Base-by-base conservation (phyloP, 176 grass and related monocot genomes). In the Triticum timopheevii region DNA sequence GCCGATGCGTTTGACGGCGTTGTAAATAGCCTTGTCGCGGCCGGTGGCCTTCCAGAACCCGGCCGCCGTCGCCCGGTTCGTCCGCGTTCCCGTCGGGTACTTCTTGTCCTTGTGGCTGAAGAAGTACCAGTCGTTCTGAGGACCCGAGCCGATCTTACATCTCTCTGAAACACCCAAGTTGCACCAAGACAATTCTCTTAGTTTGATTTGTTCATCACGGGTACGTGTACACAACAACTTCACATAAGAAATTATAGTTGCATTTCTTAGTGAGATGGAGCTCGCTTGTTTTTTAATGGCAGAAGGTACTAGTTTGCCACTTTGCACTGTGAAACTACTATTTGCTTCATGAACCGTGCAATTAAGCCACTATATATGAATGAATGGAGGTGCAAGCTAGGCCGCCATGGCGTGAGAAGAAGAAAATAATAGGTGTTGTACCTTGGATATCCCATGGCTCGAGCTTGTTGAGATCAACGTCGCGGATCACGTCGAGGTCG, bases 91-190 rank as follows among this genome's bases (percentile, higher is more conserved):
- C n/a, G 97, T 99, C 1, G 97, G 97, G 58, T 99, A 99, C 85
- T 99, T 99, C 87, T 99, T 99, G 80, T 99, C 97, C 86, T 99
- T 99, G 87, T 99, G 97, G 83, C 97, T 99, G 79, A 99, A 99
- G 97, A 99, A 99, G 44, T 99, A 99, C 97, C 97, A 99, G 80
- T 99, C 97, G 76, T 93, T 99, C 91, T 99, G 97, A 44, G 97
- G 92, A 6, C 94, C 95, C 1, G 97, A 91, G 0, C 94, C 97
- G 65, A 99, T 96, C 80, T 90, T 96, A 83, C 97, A 99, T 89
- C 90, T 91, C 87, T 99, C 97, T 99, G 87, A 15, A 90, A 3
- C 4, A 33, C 19, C 28, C 80, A 25, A 63, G 38, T 71, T 58
- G 59, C 10, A 44, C 44, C 65, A 22, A 81, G 22, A 54, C 45